Conservation (phyloP, 169 alveolate species). For the Cryptosporidium meleagridis region DNA sequence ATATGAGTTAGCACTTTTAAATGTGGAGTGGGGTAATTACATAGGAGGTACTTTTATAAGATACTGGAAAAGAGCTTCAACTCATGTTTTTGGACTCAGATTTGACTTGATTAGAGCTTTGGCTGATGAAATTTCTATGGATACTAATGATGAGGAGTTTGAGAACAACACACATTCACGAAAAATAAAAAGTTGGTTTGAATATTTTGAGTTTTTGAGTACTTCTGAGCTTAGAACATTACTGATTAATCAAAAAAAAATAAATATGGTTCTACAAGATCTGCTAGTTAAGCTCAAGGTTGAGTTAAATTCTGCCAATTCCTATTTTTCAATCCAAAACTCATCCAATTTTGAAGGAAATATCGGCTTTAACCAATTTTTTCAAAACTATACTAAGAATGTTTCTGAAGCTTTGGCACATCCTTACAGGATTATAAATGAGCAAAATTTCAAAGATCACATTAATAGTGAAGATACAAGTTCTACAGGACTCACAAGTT, state of each 20-base stretch:
- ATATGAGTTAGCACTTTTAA: conserved; percentile 22
- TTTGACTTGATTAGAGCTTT: conserved; percentile 4
- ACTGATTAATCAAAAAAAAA: conserved; percentile 18
- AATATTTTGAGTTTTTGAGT: conserved; percentile 19
- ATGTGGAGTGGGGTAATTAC: conserved; percentile 24
- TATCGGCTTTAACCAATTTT: neutral
- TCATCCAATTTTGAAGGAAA: neutral
- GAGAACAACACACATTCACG: neutral
- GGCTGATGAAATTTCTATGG: neutral
- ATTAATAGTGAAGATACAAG: neutral
- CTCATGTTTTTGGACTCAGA: conserved; percentile 33
- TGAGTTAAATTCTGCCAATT: conserved; percentile 2
- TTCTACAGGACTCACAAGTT: neutral
- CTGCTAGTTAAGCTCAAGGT: neutral
- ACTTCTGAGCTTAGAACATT: conserved; percentile 31
- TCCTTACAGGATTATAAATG: neutral
- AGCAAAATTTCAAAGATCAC: neutral
- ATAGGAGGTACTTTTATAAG: conserved; percentile 29
- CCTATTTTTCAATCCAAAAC: conserved; percentile 10
- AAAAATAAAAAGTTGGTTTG: conserved; percentile 14
- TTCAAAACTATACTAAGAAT: neutral
- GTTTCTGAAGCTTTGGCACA: neutral
- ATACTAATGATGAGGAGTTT: neutral
- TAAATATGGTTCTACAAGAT: neutral
- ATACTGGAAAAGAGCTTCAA: conserved; percentile 52